phyloP scores from a whole-genome alignment of 306 rosid species.

The Carpinus viminea region DNA sequence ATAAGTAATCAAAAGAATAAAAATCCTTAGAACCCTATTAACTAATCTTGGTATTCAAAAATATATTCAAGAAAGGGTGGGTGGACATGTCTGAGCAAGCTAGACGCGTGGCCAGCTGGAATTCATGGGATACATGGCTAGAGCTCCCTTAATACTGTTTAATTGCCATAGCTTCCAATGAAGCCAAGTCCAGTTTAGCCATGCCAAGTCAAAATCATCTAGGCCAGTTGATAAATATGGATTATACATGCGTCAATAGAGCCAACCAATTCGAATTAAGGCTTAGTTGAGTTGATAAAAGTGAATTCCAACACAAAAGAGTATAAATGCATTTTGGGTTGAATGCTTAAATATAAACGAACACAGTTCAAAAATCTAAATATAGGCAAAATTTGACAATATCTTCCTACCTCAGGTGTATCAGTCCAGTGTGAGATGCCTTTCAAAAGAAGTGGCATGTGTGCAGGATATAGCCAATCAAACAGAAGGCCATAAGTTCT shows the following conservation, averaged over 20 bases:
- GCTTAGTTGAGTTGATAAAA: neutral
- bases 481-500: constrained; percentile 90
- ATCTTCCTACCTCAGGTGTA: constrained; percentile 82
- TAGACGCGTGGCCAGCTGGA: too few relatives aligned
- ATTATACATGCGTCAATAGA: neutral
- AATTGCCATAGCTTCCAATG: neutral
- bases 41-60: too few relatives aligned
- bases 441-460: constrained; percentile 82
- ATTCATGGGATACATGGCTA: neutral
- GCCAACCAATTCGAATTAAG: constrained; percentile 1
- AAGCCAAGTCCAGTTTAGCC: neutral
- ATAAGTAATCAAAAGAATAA: too few relatives aligned
- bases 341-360: neutral
- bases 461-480: constrained; percentile 97
- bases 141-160: neutral
- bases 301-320: neutral
- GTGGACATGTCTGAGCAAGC: too few relatives aligned
- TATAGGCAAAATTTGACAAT: constrained; percentile 4
- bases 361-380: constrained; percentile 6
- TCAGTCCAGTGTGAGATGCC: constrained; percentile 96
- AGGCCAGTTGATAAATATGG: neutral
- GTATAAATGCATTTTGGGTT: neutral
- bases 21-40: too few relatives aligned
- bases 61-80: too few relatives aligned
- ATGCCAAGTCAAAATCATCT: neutral